Evolutionary conservation across 2,329 filamentous ascomycete genomes (phyloP).

Genomic region (Clarireedia hainanense): DNA sequence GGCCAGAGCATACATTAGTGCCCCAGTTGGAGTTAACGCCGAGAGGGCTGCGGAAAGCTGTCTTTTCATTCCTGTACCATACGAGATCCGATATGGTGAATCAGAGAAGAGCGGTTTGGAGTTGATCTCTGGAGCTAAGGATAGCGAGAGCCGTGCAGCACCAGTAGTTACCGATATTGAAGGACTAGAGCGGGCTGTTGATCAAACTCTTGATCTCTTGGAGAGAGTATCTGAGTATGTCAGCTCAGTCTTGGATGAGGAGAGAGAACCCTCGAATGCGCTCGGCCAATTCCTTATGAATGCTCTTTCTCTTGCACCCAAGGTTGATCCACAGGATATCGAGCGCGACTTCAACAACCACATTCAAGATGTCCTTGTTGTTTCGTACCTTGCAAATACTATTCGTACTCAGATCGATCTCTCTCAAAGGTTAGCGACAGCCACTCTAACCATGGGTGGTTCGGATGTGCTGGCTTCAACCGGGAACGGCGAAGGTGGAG

Average conservation of each 20-base stretch:
- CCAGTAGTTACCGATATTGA: conserved; percentile 83
- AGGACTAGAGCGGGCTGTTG: conserved; percentile 73
- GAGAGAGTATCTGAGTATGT: conserved; percentile 91
- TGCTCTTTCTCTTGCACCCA: conserved; percentile 84
- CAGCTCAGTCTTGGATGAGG: conserved; percentile 88
- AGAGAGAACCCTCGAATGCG: conserved; percentile 79
- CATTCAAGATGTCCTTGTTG: conserved; percentile 96
- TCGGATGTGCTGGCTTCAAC: conserved; percentile 32
- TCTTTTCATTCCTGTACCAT: conserved; percentile 93
- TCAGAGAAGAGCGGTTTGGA: conserved; percentile 71
- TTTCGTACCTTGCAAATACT: conserved; percentile 96
- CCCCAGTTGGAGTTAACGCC: conserved; percentile 87
- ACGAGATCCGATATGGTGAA: conserved; percentile 86
- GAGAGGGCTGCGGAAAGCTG: conserved; percentile 95
- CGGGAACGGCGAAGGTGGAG: conserved; percentile 39
- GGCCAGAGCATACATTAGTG: conserved; percentile 88
- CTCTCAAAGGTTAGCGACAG: conserved; percentile 87
- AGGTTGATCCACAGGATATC: conserved; percentile 84
- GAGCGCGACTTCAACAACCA: conserved; percentile 99
- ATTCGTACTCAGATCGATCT: conserved; percentile 98
- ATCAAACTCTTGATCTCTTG: conserved; percentile 81
- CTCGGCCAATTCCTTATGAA: conserved; percentile 95
- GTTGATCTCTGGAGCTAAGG: conserved; percentile 74
- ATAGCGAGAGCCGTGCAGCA: conserved; percentile 65
- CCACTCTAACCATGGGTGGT: conserved; percentile 53